Conservation (phyloP, 2,329 filamentous ascomycete species). For the Hymenoscyphus fraxineus region DNA sequence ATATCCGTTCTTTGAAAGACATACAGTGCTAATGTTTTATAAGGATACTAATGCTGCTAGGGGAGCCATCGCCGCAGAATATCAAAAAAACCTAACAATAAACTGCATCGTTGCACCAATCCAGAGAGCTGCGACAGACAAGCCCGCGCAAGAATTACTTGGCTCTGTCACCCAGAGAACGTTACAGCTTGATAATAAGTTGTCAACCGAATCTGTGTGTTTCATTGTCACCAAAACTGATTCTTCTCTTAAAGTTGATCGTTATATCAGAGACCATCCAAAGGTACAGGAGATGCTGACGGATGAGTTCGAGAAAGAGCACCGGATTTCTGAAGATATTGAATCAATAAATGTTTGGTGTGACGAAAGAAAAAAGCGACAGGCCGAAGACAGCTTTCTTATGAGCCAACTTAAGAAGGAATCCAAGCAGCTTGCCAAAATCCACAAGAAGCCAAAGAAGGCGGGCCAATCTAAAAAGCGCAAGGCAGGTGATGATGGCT, state of each 20-base stretch:
- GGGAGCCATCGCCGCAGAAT: conserved; percentile 14
- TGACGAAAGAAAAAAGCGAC: no score
- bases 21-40: no score
- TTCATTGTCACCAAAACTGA: conserved; percentile 24
- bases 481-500: neutral
- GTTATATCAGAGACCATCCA: conserved; percentile 15
- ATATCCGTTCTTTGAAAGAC: no score
- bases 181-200: conserved; percentile 23
- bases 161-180: conserved; percentile 12
- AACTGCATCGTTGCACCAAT: conserved; percentile 20
- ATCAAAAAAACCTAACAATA: conserved; percentile 20
- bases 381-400: no score
- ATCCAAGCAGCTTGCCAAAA: neutral
- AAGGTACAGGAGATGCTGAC: conserved; percentile 4
- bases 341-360: no score
- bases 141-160: conserved; percentile 20
- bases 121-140: conserved; percentile 16
- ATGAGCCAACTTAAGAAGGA: neutral
- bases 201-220: conserved; percentile 16
- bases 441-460: no score
- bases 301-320: no score
- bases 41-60: conserved; percentile 23
- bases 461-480: neutral
- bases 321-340: no score
- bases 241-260: conserved; percentile 6